Evolutionary conservation across 208 protist species (phyloP), one percentile per base, ranked within the genome.

Genomic region (Trypanosoma platydactyli): DNA sequence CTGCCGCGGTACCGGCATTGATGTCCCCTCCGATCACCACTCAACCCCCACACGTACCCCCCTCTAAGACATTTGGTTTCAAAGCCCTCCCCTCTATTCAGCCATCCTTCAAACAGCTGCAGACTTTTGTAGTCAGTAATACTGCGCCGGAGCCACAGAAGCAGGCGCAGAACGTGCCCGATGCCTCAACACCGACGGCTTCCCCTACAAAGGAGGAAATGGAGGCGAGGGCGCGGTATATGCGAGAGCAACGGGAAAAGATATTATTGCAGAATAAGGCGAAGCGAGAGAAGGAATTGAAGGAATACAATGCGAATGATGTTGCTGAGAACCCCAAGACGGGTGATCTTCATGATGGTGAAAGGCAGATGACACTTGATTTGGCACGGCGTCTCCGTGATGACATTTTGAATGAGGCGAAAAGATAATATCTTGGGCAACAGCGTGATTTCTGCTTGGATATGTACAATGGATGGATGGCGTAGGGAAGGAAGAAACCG

Each of bases 361-460:
- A 72, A 41, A 83, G 83, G 54, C 75, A 92, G 48, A 70, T 95
- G 63, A 95, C 82, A 5, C 62, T 95, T 13, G 86, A 92, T 35
- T 84, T 95, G 41, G 89, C 86, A n/a, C 83, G 82, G 0, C 85
- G 89, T 15, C 77, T 95, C 22, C 89, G 89, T 48, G 86, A 87
- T 24, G 89, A 95, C 61, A 81, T 95, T 55, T 38, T 95, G 15
- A 71, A 71, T 50, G 86, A 95, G 53, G 74, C 70, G 12, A 78
- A 63, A 2, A 90, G 86, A 66, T 80, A 78, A 59, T 18, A 15
- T 7, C 9, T 6, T 4, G 44, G 35, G 9, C 33, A 38, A 38
- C 33, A 38, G 9, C 33, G 9, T 3, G 5, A 38, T 38, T 9
- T 38, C 33, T 3, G 5, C 33, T 38, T 38, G 33, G 9, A 9